These are phyloP conservation scores for Colletotrichum sp. DNA, from an alignment of 2,329 filamentous ascomycete genomes.

Conservation along the genomic window DNA sequence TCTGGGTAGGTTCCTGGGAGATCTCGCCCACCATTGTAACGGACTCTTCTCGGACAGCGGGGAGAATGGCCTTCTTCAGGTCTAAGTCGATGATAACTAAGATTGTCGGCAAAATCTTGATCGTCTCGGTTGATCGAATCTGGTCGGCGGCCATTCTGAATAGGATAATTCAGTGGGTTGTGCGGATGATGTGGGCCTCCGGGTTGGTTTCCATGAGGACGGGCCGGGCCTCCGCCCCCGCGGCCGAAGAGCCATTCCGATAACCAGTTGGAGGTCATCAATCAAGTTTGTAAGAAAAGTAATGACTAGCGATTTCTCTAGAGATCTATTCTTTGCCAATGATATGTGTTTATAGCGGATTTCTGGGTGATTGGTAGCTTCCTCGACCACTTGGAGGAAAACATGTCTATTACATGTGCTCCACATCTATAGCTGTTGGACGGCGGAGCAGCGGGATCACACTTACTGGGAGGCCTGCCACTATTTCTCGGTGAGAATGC, in stretches of 20 bases:
- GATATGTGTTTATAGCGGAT: not conserved
- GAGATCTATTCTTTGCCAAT: not conserved
- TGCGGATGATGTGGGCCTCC: not conserved
- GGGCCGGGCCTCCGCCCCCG: not conserved
- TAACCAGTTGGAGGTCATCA: not conserved
- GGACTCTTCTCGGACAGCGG: not conserved
- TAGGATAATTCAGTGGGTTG: not conserved
- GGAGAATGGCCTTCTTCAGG: not conserved
- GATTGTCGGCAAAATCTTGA: not conserved
- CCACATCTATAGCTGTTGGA: not conserved
- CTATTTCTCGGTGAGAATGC: not conserved
- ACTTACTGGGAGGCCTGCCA: not conserved
- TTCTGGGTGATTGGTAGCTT: not conserved
- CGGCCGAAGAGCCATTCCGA: not conserved
- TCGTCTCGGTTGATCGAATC: not conserved
- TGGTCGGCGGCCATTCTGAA: not conserved
- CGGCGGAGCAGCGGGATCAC: not conserved
- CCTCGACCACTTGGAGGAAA: not conserved
- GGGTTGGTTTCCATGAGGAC: not conserved
- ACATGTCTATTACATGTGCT: not conserved
- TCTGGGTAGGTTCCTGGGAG: not conserved
- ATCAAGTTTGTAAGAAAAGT: not conserved
- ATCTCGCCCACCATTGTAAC: not conserved
- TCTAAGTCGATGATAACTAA: not conserved
- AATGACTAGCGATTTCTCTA: fast-evolving